These are phyloP conservation scores for Arabidopsis hybrid DNA, from an alignment of 441 rosid genomes.

Conservation along the genomic window DNA sequence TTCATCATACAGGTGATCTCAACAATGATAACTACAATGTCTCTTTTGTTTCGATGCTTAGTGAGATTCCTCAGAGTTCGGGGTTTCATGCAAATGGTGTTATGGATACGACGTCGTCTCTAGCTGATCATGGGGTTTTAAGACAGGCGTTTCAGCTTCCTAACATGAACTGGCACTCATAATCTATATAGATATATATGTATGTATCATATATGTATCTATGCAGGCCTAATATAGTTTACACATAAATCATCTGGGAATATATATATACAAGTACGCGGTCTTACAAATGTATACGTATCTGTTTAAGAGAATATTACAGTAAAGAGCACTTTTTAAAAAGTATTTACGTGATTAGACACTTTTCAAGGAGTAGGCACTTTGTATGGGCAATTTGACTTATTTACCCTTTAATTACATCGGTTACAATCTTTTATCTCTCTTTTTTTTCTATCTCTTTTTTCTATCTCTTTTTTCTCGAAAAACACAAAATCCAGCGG, in stretches of 20 bases:
- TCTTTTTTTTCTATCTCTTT: no score
- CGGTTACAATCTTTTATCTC: no score
- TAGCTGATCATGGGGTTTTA: constrained; percentile 65
- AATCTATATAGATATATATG: constrained; percentile 31
- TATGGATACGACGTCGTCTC: constrained; percentile 43
- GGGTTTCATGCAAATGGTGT: constrained; percentile 55
- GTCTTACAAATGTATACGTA: constrained; percentile 30
- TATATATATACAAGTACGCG: constrained; percentile 15
- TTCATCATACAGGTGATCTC: constrained; percentile 60
- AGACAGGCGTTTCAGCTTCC: constrained; percentile 76
- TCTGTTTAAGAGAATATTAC: no score
- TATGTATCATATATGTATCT: neutral
- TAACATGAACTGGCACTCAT: constrained; percentile 68
- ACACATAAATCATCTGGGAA: constrained; percentile 20
- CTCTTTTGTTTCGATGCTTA: constrained; percentile 77
- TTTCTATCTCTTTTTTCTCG: no score
- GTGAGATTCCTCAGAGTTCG: constrained; percentile 64
- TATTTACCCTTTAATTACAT: no score
- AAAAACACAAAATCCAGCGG: no score
- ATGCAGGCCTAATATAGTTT: constrained; percentile 22
- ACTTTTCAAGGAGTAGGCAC: no score
- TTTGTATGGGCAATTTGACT: no score
- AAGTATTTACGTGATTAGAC: constrained; percentile 36
- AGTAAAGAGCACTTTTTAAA: no score
- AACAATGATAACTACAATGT: constrained; percentile 52